A percentile compares a stretch with the other conserved stretches of the same genome.
Evolutionary conservation across 352 stramenopile genomes (phyloP).

Genomic region (Phytophthora pluvialis): DNA sequence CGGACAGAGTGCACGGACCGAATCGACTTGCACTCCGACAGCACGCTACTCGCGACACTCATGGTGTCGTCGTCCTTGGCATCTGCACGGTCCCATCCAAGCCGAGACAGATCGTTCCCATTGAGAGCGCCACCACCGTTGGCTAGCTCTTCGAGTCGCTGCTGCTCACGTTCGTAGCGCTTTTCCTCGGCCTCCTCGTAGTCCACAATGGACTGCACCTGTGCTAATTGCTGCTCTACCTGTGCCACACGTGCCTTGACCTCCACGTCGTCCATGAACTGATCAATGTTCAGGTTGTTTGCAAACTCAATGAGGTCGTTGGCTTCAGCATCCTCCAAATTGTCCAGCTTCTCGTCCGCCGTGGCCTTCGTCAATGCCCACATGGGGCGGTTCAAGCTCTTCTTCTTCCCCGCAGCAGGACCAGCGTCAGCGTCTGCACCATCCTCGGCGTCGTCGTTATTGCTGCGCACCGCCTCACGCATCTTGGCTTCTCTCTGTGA

Average conservation of each 20-base stretch:
- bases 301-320: constrained; percentile 95
- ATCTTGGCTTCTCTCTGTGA: constrained; percentile 79
- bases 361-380: constrained; percentile 92
- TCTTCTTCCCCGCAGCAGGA: constrained; percentile 32
- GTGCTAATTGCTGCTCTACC: constrained; percentile 91
- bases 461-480: constrained; percentile 63
- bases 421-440: constrained; percentile 22
- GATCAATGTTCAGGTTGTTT: constrained; percentile 93
- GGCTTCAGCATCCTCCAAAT: constrained; percentile 81
- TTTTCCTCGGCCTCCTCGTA: constrained; percentile 83
- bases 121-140: constrained; percentile 45
- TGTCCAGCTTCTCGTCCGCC: constrained; percentile 78
- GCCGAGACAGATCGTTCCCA: constrained; percentile 59
- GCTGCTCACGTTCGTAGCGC: constrained; percentile 83
- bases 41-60: constrained; percentile 75
- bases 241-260: constrained; percentile 82
- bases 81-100: constrained; percentile 40
- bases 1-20: constrained; percentile 84
- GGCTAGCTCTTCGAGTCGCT: constrained; percentile 66
- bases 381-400: constrained; percentile 71
- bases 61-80: constrained; percentile 62
- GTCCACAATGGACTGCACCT: constrained; percentile 87
- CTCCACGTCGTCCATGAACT: constrained; percentile 94
- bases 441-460: constrained; percentile 41
- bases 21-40: constrained; percentile 90